Evolutionary conservation across 768 basidiomycete species (phyloP), one percentile per base, ranked within the genome.

Genomic region (Auricularia heimuer): DNA sequence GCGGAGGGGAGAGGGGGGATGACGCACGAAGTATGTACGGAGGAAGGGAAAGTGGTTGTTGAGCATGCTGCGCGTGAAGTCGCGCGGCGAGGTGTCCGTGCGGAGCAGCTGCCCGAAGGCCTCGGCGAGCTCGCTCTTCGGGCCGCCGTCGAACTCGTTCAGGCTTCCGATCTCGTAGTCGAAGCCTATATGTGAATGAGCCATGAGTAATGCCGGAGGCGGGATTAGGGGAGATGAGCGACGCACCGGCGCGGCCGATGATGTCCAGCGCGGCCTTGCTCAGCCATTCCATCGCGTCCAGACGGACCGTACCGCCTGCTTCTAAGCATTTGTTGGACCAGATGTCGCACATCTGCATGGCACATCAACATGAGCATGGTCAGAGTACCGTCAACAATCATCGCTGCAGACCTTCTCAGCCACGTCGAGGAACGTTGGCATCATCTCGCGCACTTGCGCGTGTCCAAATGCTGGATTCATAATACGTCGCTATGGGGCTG

Each of bases 401-500:
- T n/a, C n/a, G n/a, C n/a, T n/a, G n/a, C n/a, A n/a, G n/a, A n/a
- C n/a, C 71, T 82, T 73, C 0, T 79, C 67, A 0, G 86, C 74
- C 71, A 86, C 87, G 2, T 80, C 78, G 2, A 85, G 67, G 66
- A 88, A 87, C 7, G 83, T 82, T 11, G 77, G 77, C 0, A 83
- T 84, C 18, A 88, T 69, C 47, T 81, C 82, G 2, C 85, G 77
- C 44, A 88, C 79, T 68, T 87, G 85, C 1, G 79, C 73, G 1
- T 79, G 77, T 1, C 86, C 85, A 67, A 89, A 89, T 0, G 86
- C 86, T 12, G 87, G 86, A 67, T 88, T 88, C 86, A 60, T 24
- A 8, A 60, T 14, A 24, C 56, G 56, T 7, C 56, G 56, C 56
- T 51, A 18, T 1, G 47, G 1, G 2, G 47, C 47, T 8, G 24